Percentiles rank a stretch among this genome's conserved stretches.
Evolutionary conservation across 1,139 yeast species (phyloP).

Genomic region (Lodderomyces theae): DNA sequence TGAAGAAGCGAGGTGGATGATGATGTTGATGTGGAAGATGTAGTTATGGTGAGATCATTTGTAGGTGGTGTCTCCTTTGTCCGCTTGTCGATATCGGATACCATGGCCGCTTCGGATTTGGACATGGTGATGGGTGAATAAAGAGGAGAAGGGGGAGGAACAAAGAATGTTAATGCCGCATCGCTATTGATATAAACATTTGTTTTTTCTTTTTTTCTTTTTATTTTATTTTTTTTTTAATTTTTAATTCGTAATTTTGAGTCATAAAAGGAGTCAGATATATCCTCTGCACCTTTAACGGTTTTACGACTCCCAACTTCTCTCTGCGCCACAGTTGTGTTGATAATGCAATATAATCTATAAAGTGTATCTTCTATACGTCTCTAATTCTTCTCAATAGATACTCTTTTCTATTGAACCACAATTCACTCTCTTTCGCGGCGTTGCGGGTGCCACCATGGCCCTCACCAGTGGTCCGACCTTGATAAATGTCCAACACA

Average conservation of each 20-base stretch:
- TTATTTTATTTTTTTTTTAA: not conserved
- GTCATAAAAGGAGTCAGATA: not conserved
- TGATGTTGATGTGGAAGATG: slow-evolving; percentile 8
- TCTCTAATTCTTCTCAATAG: slow-evolving; percentile 31
- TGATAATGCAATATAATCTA: not conserved
- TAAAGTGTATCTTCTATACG: not conserved
- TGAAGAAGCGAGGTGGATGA: not conserved
- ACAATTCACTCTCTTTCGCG: too few relatives aligned
- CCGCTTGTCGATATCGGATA: not conserved
- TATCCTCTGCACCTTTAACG: not conserved
- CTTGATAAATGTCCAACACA: slow-evolving; percentile 21
- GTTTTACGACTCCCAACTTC: too few relatives aligned
- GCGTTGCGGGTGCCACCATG: too few relatives aligned
- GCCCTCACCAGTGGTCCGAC: not conserved
- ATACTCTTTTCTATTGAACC: slow-evolving; percentile 39
- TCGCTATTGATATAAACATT: not conserved
- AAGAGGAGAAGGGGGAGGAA: not conserved
- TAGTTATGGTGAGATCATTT: not conserved
- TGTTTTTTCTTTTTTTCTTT: not conserved
- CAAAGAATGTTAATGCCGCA: not conserved
- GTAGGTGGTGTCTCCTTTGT: not conserved
- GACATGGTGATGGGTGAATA: not conserved
- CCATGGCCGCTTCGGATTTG: not conserved
- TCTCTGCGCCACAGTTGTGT: too few relatives aligned
- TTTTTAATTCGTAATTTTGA: not conserved